These are phyloP conservation scores for Calophaca sinica DNA, from an alignment of 306 rosid genomes.

Conservation along the genomic window DNA sequence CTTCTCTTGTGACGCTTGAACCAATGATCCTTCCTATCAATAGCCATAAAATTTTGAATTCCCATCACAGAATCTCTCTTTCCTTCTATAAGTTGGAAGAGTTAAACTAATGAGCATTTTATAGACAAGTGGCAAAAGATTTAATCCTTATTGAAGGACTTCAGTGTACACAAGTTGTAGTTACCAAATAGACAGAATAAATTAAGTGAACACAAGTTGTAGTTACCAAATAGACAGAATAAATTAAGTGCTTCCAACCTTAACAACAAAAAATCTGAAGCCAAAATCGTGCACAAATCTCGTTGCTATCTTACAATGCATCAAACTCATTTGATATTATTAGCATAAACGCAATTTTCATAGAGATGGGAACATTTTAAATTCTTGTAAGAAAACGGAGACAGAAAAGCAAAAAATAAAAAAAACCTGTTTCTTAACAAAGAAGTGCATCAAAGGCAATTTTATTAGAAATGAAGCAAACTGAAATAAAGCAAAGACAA, in stretches of 20 bases:
- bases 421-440: slow-evolving; percentile 11
- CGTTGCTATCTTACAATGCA: too few relatives aligned
- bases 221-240: background rate
- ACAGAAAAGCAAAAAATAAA: too few relatives aligned
- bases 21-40: background rate
- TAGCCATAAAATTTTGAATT: slow-evolving; percentile 10
- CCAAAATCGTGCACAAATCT: too few relatives aligned
- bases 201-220: background rate
- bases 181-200: background rate
- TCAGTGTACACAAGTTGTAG: background rate
- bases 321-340: background rate
- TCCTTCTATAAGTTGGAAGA: background rate
- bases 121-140: background rate
- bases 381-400: background rate
- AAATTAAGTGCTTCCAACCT: background rate
- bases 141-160: background rate
- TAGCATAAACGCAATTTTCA: background rate
- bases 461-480: slow-evolving; percentile 6
- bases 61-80: background rate
- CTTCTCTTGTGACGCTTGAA: background rate
- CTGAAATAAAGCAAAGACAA: slow-evolving; percentile 31
- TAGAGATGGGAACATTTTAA: slow-evolving; percentile 3
- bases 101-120: background rate
- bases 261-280: background rate
- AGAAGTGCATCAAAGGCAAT: slow-evolving; percentile 1